Evolutionary conservation across 1,139 yeast species (phyloP).

Genomic region (Magnusiomyces magnusii): DNA sequence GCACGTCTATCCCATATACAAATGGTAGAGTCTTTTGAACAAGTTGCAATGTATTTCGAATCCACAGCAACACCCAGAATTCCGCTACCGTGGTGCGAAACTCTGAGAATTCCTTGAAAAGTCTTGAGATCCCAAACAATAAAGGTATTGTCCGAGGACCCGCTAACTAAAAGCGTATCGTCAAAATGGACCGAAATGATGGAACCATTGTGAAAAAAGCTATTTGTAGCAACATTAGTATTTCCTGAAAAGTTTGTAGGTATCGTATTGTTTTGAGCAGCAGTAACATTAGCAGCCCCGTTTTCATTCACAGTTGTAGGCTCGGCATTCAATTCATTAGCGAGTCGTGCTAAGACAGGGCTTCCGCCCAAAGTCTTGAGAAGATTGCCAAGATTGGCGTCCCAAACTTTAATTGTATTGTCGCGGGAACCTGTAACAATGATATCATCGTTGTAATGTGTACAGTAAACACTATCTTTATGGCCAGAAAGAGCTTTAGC

Average conservation of each 20-base stretch:
- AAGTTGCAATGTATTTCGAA: constrained; percentile 26
- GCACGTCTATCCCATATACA: constrained; percentile 27
- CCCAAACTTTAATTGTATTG: constrained; percentile 33
- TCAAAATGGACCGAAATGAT: constrained; percentile 33
- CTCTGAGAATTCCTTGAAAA: constrained; percentile 23
- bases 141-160: constrained; percentile 33
- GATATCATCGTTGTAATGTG: constrained; percentile 28
- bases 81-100: constrained; percentile 27
- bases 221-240: not conserved
- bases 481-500: constrained; percentile 31
- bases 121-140: constrained; percentile 30
- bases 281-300: not conserved
- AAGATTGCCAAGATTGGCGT: constrained; percentile 24
- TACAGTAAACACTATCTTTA: constrained; percentile 34
- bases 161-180: constrained; percentile 31
- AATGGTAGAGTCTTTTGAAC: constrained; percentile 33
- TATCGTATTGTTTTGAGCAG: not conserved
- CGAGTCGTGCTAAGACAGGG: too few relatives aligned
- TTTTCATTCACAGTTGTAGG: not conserved
- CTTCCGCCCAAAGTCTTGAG: constrained; percentile 15
- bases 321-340: not conserved
- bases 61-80: constrained; percentile 31
- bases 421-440: constrained; percentile 36
- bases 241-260: not conserved
- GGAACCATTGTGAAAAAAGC: constrained; percentile 30